Conservation (phyloP, 768 basidiomycete species). For the Pleurotus pulmonarius region DNA sequence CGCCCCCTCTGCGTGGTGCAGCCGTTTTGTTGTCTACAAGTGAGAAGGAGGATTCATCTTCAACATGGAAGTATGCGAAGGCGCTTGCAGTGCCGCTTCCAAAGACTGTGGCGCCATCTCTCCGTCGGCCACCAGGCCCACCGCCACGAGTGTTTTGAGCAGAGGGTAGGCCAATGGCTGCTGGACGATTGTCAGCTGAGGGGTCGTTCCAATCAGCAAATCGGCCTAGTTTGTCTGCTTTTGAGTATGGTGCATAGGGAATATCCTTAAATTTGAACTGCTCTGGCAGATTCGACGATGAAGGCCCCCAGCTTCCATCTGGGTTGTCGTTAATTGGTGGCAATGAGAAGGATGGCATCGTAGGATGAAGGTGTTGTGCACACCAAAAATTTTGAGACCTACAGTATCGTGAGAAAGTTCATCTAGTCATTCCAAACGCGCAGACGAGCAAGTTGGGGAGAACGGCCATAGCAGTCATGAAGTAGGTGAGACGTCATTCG, state of each 20-base stretch:
- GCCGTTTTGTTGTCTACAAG: constrained; percentile 87
- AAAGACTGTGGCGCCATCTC: constrained; percentile 77
- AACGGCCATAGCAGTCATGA: constrained; percentile 46
- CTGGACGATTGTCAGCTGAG: constrained; percentile 58
- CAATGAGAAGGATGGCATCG: constrained; percentile 79
- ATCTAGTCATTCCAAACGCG: too few relatives aligned
- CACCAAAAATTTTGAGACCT: constrained; percentile 24
- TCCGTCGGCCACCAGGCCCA: constrained; percentile 50
- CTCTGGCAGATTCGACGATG: constrained; percentile 73
- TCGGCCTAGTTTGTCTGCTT: constrained; percentile 96
- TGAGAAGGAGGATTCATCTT: constrained; percentile 96
- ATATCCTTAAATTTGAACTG: constrained; percentile 99
- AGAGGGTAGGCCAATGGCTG: constrained; percentile 43
- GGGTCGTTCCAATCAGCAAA: constrained; percentile 97
- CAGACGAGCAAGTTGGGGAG: too few relatives aligned
- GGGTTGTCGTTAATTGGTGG: constrained; percentile 89
- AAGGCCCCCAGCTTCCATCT: constrained; percentile 92
- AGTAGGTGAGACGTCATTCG: constrained; percentile 44
- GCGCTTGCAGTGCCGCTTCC: constrained; percentile 88
- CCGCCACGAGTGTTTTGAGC: constrained; percentile 47
- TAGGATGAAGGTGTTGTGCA: constrained; percentile 11
- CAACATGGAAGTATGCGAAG: constrained; percentile 96
- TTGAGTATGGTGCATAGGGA: constrained; percentile 97
- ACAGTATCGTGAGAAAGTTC: constrained; percentile 13
- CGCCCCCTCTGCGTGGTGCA: constrained; percentile 66